phyloP scores from a whole-genome alignment of 805 yeast species.

The Ogataea trehalophila region DNA sequence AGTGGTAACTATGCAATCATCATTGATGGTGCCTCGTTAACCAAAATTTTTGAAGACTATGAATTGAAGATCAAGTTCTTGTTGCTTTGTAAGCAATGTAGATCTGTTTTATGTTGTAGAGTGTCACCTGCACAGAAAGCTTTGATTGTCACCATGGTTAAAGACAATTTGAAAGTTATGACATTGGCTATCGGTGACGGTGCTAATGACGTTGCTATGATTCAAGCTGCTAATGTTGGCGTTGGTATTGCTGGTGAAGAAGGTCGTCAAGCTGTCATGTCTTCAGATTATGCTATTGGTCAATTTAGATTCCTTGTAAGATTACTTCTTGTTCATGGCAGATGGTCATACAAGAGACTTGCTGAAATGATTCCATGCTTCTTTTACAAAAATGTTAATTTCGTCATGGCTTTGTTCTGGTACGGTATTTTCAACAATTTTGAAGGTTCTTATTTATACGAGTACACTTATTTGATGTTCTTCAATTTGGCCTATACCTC shows the following conservation, averaged over 20 bases:
- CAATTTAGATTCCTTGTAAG: slow-evolving; percentile 68
- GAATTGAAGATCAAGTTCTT: slow-evolving; percentile 49
- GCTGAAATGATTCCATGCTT: slow-evolving; percentile 77
- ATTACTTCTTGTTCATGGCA: slow-evolving; percentile 71
- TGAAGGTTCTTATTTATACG: slow-evolving; percentile 74
- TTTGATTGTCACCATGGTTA: slow-evolving; percentile 62
- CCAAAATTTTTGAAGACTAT: slow-evolving; percentile 37
- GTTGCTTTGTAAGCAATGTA: slow-evolving; percentile 68
- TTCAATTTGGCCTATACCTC: slow-evolving; percentile 81
- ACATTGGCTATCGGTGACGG: slow-evolving; percentile 84
- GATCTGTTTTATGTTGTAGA: slow-evolving; percentile 76
- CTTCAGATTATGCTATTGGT: slow-evolving; percentile 78
- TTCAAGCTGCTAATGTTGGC: slow-evolving; percentile 80
- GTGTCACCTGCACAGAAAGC: slow-evolving; percentile 86
- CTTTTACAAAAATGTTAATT: slow-evolving; percentile 72
- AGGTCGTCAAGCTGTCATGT: slow-evolving; percentile 85
- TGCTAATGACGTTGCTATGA: slow-evolving; percentile 85
- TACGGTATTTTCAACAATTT: slow-evolving; percentile 62
- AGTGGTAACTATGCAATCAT: slow-evolving; percentile 52
- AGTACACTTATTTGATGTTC: slow-evolving; percentile 72
- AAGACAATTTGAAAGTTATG: slow-evolving; percentile 60
- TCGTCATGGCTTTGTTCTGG: slow-evolving; percentile 74
- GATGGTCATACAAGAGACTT: slow-evolving; percentile 73
- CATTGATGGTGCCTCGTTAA: slow-evolving; percentile 66
- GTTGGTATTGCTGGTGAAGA: slow-evolving; percentile 86